Percentiles rank a stretch among this genome's conserved stretches.
These are phyloP conservation scores for Pleurozium schreberi DNA, from an alignment of 225 moss, liverwort and hornwort genomes.

Conservation along the genomic window DNA sequence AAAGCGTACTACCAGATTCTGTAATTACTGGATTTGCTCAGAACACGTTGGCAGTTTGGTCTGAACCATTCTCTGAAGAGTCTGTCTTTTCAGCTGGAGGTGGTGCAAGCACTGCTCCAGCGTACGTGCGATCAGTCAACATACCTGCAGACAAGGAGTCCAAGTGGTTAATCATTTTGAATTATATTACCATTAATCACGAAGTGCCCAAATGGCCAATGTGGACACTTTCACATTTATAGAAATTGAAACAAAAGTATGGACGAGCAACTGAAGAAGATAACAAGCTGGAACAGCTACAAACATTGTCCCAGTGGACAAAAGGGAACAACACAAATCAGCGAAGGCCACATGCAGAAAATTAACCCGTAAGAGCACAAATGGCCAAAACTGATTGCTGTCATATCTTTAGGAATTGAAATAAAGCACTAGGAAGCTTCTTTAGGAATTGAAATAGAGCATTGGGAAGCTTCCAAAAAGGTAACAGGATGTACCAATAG, in stretches of 20 bases:
- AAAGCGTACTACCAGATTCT: not conserved
- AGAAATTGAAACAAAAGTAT: not conserved
- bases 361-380: not conserved
- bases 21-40: not conserved
- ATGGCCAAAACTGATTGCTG: not conserved
- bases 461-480: not conserved
- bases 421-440: not conserved
- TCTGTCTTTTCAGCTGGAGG: conserved; percentile 19
- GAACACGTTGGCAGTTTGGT: not conserved
- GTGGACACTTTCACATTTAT: not conserved
- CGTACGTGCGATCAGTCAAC: conserved; percentile 30
- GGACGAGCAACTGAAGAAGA: not conserved
- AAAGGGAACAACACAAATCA: not conserved
- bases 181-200: not conserved
- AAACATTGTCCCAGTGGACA: not conserved
- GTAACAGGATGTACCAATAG: not conserved
- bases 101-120: conserved; percentile 20
- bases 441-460: not conserved
- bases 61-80: conserved; percentile 16
- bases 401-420: not conserved
- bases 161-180: not conserved
- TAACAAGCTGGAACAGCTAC: not conserved
- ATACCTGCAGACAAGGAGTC: conserved; percentile 21
- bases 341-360: not conserved
- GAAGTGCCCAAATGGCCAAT: not conserved